Evolutionary conservation across 1,284 basidiomycete genomes (phyloP), one percentile per base, ranked within the genome.

Genomic region (Cerioporus squamosus): DNA sequence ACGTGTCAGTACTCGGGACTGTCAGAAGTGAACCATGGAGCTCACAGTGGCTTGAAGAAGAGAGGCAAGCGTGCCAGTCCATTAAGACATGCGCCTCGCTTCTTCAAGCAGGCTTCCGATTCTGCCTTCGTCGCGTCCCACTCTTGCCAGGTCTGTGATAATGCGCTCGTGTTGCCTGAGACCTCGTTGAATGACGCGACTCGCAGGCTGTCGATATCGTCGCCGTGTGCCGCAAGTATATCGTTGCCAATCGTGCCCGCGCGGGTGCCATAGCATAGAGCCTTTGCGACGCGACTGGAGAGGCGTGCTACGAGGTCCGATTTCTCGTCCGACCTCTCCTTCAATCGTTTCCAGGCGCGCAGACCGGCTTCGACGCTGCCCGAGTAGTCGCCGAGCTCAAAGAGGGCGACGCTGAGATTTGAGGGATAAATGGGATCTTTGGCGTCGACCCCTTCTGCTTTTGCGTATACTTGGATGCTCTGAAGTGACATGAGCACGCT

Each of bases 381-480:
- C 1, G 26, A n/a, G 47, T 74, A 75, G 44, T 72, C 66, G 9
- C 71, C 74, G n/a, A 66, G 39, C 50, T 74, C 74, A 59, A 69
- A 75, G 10, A 73, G 56, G 4, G 74, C 72, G 1, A 72, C 71
- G 43, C 73, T 75, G 26, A 73, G 61, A 50, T 75, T 75, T 2
- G 73, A 71, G 0, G 72, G 70, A 53, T 74, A 74, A 1, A 66
- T 61, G 23, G 62, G 48, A 39, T 67, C 56, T 14, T 42, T 54
- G 8, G 45, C 14, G 40, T 31, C 8, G 2, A 15, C 18, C 12
- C 6, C n/a, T 5, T 9, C 29, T 3, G 8, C 23, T 43, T 5
- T 18, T 17, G 9, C 50, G 15, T n/a, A 43, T 17, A 40, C 38
- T 29, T 29, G 26, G 38, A 40, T 40, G 38, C 38, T 40, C 38